Conservation (phyloP, 345 rosid genomes). For the Durio zibethinus region DNA sequence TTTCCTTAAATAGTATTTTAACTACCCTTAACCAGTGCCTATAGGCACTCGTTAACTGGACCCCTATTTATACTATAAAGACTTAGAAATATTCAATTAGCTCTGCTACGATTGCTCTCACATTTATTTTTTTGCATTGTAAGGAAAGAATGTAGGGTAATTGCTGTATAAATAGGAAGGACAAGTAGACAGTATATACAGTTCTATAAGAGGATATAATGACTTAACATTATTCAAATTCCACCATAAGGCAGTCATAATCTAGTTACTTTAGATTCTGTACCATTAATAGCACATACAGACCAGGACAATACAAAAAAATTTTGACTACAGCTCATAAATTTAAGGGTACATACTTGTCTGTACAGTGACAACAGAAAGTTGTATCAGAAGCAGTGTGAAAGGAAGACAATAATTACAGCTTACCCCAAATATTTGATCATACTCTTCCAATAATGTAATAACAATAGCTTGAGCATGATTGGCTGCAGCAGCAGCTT, state of each 20-base stretch:
- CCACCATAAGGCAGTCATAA: neutral
- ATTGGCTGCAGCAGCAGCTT: slow-evolving; percentile 99
- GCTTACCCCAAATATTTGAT: slow-evolving; percentile 82
- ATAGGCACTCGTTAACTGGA: too few relatives aligned
- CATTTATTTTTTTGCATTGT: neutral
- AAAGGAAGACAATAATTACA: slow-evolving; percentile 9
- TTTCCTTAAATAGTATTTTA: too few relatives aligned
- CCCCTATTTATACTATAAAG: too few relatives aligned
- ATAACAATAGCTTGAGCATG: slow-evolving; percentile 98
- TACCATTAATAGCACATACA: neutral
- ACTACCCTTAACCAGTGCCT: too few relatives aligned
- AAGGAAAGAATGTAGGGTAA: neutral
- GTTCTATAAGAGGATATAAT: neutral
- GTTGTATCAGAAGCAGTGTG: neutral
- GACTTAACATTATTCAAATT: neutral
- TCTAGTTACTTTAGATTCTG: neutral
- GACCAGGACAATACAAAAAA: neutral
- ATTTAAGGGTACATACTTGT: neutral
- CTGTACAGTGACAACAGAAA: neutral
- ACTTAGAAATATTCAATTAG: neutral
- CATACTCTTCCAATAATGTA: slow-evolving; percentile 85
- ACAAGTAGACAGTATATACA: neutral
- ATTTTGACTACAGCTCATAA: neutral
- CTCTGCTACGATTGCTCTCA: neutral
- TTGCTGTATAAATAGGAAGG: neutral